Conservation (phyloP, 2,329 filamentous ascomycete genomes). For the Pezizomycotina sp. region DNA sequence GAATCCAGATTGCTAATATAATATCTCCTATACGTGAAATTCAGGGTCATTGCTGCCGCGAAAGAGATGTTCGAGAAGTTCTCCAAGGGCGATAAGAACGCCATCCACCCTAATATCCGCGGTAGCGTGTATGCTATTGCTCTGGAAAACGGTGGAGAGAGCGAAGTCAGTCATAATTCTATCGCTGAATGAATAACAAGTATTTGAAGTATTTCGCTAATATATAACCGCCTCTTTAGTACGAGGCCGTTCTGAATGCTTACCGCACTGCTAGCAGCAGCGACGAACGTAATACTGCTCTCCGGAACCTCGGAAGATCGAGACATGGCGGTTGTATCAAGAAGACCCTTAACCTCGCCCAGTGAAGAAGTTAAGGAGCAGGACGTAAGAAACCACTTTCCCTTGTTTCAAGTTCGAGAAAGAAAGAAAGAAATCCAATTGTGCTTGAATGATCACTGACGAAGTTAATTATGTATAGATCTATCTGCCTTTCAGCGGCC, state of each 20-base stretch:
- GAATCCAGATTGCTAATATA: background rate
- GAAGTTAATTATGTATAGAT: slow-evolving; percentile 32
- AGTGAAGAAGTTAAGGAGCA: slow-evolving; percentile 78
- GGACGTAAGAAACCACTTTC: slow-evolving; percentile 34
- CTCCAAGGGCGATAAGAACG: slow-evolving; percentile 56
- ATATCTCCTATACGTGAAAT: background rate
- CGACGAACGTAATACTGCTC: slow-evolving; percentile 81
- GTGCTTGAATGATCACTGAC: too few species aligned
- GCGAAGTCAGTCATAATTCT: slow-evolving; percentile 55
- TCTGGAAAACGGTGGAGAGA: slow-evolving; percentile 65
- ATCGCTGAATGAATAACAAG: too few species aligned
- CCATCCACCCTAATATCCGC: slow-evolving; percentile 82
- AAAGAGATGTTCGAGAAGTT: slow-evolving; percentile 86
- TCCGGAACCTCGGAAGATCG: slow-evolving; percentile 66
- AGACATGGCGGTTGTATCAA: slow-evolving; percentile 65
- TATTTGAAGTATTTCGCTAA: too few species aligned
- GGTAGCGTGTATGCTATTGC: slow-evolving; percentile 73
- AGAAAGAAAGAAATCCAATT: too few species aligned
- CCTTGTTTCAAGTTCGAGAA: background rate
- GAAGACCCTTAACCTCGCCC: slow-evolving; percentile 57
- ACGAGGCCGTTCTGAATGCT: slow-evolving; percentile 57
- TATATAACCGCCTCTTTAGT: slow-evolving; percentile 41
- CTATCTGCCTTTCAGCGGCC: slow-evolving; percentile 67
- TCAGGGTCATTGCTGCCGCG: slow-evolving; percentile 52
- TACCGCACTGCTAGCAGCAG: slow-evolving; percentile 59